Evolutionary conservation across 495 filamentous ascomycete genomes (phyloP).

Genomic region (Lasiosphaeris hirsuta): DNA sequence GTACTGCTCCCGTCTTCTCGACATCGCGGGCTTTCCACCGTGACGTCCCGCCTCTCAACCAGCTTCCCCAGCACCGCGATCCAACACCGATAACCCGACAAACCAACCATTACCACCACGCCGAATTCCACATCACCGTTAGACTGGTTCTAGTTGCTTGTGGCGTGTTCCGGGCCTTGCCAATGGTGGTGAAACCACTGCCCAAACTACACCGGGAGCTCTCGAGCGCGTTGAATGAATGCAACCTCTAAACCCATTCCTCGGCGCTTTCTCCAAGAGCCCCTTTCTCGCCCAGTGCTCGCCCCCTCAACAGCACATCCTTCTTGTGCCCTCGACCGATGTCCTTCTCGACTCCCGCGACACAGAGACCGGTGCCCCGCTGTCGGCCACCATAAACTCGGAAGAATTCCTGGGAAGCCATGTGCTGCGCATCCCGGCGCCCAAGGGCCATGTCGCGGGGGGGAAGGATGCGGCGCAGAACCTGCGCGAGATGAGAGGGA

Average conservation of each 20-base stretch:
- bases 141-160: slow-evolving; percentile 9
- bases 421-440: slow-evolving; percentile 78
- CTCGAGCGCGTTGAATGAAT: slow-evolving; percentile 58
- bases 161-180: slow-evolving; percentile 7
- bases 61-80: not conserved
- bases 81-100: not conserved
- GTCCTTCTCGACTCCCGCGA: slow-evolving; percentile 85
- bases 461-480: slow-evolving; percentile 65
- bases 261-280: slow-evolving; percentile 97
- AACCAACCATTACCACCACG: not conserved
- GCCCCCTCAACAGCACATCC: slow-evolving; percentile 87
- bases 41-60: not conserved
- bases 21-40: too few relatives aligned
- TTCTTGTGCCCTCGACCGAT: slow-evolving; percentile 92
- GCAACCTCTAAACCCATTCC: slow-evolving; percentile 98
- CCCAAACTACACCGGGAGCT: slow-evolving; percentile 18
- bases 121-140: too few relatives aligned
- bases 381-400: slow-evolving; percentile 75
- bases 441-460: slow-evolving; percentile 50
- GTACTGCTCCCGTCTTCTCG: too few relatives aligned
- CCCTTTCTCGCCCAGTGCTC: slow-evolving; percentile 88
- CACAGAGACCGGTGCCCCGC: slow-evolving; percentile 72
- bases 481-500: slow-evolving; percentile 85
- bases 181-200: slow-evolving; percentile 25
- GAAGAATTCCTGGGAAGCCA: slow-evolving; percentile 98